These are phyloP conservation scores for Leptographium radiaticola DNA, from an alignment of 2,329 filamentous ascomycete genomes.

Conservation along the genomic window DNA sequence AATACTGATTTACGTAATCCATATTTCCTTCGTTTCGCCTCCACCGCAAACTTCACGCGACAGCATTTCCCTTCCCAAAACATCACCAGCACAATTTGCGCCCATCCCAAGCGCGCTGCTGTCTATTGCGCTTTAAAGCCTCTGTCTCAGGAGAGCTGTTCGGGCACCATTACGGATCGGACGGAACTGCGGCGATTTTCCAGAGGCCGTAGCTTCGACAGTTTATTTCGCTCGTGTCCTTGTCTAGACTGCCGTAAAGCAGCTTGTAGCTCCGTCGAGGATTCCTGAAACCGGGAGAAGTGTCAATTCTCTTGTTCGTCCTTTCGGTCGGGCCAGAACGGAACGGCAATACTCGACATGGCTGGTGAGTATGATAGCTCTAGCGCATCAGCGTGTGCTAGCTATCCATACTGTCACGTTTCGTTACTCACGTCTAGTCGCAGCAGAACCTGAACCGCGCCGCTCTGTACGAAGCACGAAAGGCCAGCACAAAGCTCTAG, in stretches of 20 bases:
- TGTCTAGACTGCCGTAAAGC: background rate
- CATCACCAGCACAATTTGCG: background rate
- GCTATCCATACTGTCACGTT: background rate
- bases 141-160: background rate
- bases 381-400: background rate
- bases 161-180: background rate
- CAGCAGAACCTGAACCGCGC: slow-evolving; percentile 58
- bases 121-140: background rate
- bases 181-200: background rate
- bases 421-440: background rate
- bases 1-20: background rate
- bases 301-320: background rate
- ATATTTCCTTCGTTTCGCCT: background rate
- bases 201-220: background rate
- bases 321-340: background rate
- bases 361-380: slow-evolving; percentile 6
- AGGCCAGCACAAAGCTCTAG: slow-evolving; percentile 86
- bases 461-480: slow-evolving; percentile 94
- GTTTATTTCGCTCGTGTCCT: background rate
- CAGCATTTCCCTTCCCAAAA: background rate
- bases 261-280: background rate
- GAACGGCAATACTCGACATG: slow-evolving; percentile 5
- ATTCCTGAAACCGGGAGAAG: background rate
- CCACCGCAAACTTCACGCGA: background rate
- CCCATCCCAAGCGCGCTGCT: background rate